Conservation (phyloP, 1,139 yeast genomes). For the Saccharomyces uvarum region DNA sequence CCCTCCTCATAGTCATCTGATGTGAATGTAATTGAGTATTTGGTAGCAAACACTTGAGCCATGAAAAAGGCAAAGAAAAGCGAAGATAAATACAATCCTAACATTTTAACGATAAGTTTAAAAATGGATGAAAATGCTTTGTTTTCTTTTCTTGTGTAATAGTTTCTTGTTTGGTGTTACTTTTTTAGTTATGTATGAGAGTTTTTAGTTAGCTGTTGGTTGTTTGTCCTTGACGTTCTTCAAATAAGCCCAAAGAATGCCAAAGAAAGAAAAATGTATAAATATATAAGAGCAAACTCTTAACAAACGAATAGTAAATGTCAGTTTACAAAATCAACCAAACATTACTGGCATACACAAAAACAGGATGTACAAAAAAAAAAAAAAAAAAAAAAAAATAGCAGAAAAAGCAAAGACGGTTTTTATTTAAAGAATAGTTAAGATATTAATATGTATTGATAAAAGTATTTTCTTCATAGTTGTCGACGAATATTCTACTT, state of each 20-base stretch:
- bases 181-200: not conserved
- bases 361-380: not conserved
- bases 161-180: not conserved
- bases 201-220: not conserved
- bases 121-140: not conserved
- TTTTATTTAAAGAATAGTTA: not conserved
- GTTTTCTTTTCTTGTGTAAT: not conserved
- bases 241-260: not conserved
- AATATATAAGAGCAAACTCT: not conserved
- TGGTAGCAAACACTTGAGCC: slow-evolving; percentile 7
- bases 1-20: slow-evolving; percentile 6
- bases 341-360: not conserved
- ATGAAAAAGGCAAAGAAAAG: slow-evolving; percentile 5
- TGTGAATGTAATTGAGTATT: slow-evolving; percentile 8
- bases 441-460: not conserved
- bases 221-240: not conserved
- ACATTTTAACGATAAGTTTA: not conserved
- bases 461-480: not conserved
- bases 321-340: not conserved
- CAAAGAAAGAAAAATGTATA: not conserved
- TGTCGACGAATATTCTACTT: not conserved
- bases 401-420: not conserved
- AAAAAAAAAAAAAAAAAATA: not conserved
- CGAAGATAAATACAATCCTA: slow-evolving; percentile 2
- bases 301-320: not conserved